Conservation (phyloP, 768 basidiomycete species). For the Gymnopilus dilepis region DNA sequence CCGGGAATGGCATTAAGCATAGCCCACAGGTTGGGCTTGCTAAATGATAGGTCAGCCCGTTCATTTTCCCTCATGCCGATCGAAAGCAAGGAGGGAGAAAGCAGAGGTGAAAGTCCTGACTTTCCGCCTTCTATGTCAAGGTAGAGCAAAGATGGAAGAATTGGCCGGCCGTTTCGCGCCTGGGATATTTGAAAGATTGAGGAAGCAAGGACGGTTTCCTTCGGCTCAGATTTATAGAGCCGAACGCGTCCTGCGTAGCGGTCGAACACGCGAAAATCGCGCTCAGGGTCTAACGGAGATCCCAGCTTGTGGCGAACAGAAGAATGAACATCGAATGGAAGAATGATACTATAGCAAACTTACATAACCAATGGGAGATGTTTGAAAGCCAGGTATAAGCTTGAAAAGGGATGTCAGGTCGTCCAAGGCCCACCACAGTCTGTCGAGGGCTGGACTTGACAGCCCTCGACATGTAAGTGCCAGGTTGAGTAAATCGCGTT, state of each 20-base stretch:
- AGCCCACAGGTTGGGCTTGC: neutral
- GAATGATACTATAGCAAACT: neutral
- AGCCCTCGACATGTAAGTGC: conserved; percentile 1
- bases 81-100: neutral
- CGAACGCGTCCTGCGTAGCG: neutral
- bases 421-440: neutral
- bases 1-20: neutral
- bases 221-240: neutral
- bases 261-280: neutral
- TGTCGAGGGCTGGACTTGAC: neutral
- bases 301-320: neutral
- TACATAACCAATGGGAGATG: neutral
- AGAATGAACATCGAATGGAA: neutral
- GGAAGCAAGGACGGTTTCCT: neutral
- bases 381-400: neutral
- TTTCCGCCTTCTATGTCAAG: neutral
- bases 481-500: neutral
- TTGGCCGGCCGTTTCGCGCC: neutral
- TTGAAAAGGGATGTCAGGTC: neutral
- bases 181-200: neutral
- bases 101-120: neutral
- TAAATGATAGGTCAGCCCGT: no score
- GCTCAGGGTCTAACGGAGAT: neutral
- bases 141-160: neutral
- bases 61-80: neutral